A percentile compares a stretch with the other conserved stretches of the same genome.
phyloP scores from a whole-genome alignment of 148 eudicot species.

The Pouteria glomerata region DNA sequence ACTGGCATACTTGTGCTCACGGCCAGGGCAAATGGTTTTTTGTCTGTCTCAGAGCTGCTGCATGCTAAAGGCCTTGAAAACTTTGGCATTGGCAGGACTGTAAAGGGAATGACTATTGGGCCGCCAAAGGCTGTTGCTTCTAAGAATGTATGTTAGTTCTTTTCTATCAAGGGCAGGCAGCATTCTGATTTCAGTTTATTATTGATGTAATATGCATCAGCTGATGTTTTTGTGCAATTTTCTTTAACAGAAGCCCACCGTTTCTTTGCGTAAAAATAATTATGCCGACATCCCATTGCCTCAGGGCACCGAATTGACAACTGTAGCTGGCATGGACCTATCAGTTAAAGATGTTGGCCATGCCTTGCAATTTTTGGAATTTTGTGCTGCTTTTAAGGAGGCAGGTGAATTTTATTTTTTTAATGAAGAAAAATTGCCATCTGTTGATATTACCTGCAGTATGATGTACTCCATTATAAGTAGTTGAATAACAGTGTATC shows the following conservation, averaged over 20 bases:
- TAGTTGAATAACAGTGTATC: not conserved
- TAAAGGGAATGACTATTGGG: conserved; percentile 18
- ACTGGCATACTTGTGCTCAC: conserved; percentile 64
- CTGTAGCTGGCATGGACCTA: conserved; percentile 54
- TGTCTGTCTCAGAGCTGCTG: conserved; percentile 80
- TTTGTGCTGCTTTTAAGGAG: conserved; percentile 80
- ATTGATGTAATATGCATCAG: not conserved
- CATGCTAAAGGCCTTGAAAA: conserved; percentile 39
- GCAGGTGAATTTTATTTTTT: conserved; percentile 25
- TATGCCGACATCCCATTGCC: conserved; percentile 45
- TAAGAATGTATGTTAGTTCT: conserved; percentile 23
- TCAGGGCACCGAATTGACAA: conserved; percentile 51
- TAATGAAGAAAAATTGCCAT: not conserved
- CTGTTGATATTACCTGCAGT: not conserved
- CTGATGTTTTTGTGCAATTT: not conserved
- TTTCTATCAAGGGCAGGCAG: not conserved
- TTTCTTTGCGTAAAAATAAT: conserved; percentile 28
- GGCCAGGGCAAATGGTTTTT: conserved; percentile 86
- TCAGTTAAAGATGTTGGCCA: conserved; percentile 65
- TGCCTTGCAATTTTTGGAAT: conserved; percentile 76
- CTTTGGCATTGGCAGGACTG: conserved; percentile 19
- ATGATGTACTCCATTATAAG: not conserved
- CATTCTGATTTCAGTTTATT: not conserved
- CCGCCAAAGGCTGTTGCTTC: conserved; percentile 21
- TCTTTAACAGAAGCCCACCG: conserved; percentile 31